Conservation (phyloP, 2,329 filamentous ascomycete genomes). For the Hymenoscyphus albidus region DNA sequence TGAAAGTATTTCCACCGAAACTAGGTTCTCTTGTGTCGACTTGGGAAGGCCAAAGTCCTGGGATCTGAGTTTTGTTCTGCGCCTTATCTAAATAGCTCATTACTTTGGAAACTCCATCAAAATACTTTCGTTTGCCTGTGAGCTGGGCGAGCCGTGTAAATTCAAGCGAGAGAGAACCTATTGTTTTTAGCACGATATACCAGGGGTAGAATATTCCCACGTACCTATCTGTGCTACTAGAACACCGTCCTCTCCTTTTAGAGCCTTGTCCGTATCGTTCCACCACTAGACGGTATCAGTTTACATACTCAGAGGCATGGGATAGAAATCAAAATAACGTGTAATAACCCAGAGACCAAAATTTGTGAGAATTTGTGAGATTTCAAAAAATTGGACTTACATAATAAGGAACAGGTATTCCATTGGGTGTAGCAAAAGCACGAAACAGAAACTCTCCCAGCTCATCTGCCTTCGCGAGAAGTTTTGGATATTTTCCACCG, state of each 20-base stretch:
- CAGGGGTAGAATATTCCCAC: neutral
- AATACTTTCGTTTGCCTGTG: slow-evolving; percentile 55
- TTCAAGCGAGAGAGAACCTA: slow-evolving; percentile 53
- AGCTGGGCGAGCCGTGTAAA: slow-evolving; percentile 59
- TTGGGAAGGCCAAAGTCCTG: slow-evolving; percentile 57
- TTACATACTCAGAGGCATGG: neutral
- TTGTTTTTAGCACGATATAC: neutral
- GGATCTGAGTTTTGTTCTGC: slow-evolving; percentile 50
- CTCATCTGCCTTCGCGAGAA: slow-evolving; percentile 4
- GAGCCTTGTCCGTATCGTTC: neutral
- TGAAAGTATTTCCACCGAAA: slow-evolving; percentile 49
- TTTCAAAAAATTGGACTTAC: neutral
- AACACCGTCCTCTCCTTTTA: neutral
- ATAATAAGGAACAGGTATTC: slow-evolving; percentile 4
- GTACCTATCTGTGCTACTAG: slow-evolving; percentile 5
- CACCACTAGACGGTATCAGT: neutral
- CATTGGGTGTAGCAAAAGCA: slow-evolving; percentile 3
- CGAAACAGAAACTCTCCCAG: slow-evolving; percentile 3
- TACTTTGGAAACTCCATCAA: slow-evolving; percentile 55
- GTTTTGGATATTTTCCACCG: slow-evolving; percentile 4
- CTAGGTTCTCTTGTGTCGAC: slow-evolving; percentile 48
- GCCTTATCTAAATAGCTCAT: slow-evolving; percentile 48
- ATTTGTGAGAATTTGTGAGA: neutral
- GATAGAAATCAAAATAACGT: neutral
- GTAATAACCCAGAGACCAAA: neutral